These are phyloP conservation scores for Xerocomus potaroensis DNA, from an alignment of 768 basidiomycete genomes.

Conservation along the genomic window DNA sequence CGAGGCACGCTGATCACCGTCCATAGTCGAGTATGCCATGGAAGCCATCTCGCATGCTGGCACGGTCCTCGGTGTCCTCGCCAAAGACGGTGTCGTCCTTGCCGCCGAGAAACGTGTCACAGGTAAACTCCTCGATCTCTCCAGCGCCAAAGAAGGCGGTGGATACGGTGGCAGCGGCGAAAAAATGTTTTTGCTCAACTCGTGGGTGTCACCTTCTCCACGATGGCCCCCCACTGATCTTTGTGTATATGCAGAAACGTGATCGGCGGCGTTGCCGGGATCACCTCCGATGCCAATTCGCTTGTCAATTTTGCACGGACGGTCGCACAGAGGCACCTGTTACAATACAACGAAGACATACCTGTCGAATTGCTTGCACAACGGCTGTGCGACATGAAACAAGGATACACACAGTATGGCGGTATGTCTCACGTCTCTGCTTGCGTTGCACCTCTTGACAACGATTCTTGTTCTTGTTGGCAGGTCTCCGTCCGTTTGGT, in stretches of 20 bases:
- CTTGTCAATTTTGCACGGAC: slow-evolving; percentile 91
- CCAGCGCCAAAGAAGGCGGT: slow-evolving; percentile 69
- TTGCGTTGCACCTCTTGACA: no score
- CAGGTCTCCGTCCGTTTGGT: slow-evolving; percentile 95
- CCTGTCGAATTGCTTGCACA: slow-evolving; percentile 96
- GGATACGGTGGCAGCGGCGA: slow-evolving; percentile 95
- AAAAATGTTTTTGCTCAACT: slow-evolving; percentile 96
- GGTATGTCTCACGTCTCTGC: slow-evolving; percentile 61
- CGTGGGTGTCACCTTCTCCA: slow-evolving; percentile 47
- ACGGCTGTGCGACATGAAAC: slow-evolving; percentile 93
- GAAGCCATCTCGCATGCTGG: slow-evolving; percentile 97
- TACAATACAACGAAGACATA: slow-evolving; percentile 94
- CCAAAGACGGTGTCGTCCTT: slow-evolving; percentile 86
- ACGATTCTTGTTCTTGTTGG: no score
- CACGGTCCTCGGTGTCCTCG: slow-evolving; percentile 88
- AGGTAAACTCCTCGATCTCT: slow-evolving; percentile 92
- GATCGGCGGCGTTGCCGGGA: slow-evolving; percentile 90
- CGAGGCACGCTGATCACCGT: slow-evolving; percentile 3
- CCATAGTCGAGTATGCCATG: slow-evolving; percentile 97
- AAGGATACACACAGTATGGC: slow-evolving; percentile 97
- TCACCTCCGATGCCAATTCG: slow-evolving; percentile 97
- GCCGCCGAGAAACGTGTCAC: slow-evolving; percentile 98
- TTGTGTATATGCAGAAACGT: slow-evolving; percentile 63
- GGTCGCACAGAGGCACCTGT: slow-evolving; percentile 84
- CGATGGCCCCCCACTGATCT: not conserved